Evolutionary conservation across 2,329 filamentous ascomycete species (phyloP).

Genomic region (Orbilia brochopaga): DNA sequence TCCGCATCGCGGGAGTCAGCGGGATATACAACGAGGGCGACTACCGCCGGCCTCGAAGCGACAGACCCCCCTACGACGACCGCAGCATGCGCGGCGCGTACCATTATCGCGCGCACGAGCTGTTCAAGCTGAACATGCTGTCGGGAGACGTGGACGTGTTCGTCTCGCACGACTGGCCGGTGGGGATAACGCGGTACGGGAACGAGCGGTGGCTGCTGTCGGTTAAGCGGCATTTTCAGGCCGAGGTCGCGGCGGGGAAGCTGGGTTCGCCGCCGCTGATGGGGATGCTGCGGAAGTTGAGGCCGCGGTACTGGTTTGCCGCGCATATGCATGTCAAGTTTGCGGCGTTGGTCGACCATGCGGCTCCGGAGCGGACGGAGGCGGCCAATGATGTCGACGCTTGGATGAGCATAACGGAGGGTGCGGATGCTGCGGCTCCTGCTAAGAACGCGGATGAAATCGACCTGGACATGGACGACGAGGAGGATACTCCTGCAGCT

Average conservation of each 20-base stretch:
- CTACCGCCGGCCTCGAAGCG: conserved; percentile 81
- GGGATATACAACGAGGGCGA: conserved; percentile 95
- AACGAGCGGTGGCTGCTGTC: conserved; percentile 72
- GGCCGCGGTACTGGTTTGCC: conserved; percentile 88
- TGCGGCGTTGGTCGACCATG: conserved; percentile 68
- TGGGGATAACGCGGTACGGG: conserved; percentile 78
- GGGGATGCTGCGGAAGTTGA: conserved; percentile 78
- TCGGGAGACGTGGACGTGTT: conserved; percentile 89
- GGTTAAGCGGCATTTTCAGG: conserved; percentile 74
- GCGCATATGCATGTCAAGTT: conserved; percentile 93
- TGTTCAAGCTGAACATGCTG: conserved; percentile 84
- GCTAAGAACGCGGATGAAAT: conserved; percentile 72
- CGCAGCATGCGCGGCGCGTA: conserved; percentile 83
- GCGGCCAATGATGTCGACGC: conserved; percentile 48
- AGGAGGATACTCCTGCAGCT: conserved; percentile 59
- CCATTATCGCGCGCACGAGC: conserved; percentile 85
- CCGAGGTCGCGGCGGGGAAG: conserved; percentile 75
- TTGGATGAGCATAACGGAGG: conserved; percentile 34
- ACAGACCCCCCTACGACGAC: conserved; percentile 80
- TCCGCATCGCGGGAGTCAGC: conserved; percentile 86
- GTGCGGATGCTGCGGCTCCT: conserved; percentile 53
- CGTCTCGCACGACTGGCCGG: conserved; percentile 94
- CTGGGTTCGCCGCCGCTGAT: conserved; percentile 81
- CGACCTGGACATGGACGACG: conserved; percentile 69
- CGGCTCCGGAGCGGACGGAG: conserved; percentile 53